These are phyloP conservation scores for Paratinospora sagittata DNA, from an alignment of 164 flowering plant species.

Conservation along the genomic window DNA sequence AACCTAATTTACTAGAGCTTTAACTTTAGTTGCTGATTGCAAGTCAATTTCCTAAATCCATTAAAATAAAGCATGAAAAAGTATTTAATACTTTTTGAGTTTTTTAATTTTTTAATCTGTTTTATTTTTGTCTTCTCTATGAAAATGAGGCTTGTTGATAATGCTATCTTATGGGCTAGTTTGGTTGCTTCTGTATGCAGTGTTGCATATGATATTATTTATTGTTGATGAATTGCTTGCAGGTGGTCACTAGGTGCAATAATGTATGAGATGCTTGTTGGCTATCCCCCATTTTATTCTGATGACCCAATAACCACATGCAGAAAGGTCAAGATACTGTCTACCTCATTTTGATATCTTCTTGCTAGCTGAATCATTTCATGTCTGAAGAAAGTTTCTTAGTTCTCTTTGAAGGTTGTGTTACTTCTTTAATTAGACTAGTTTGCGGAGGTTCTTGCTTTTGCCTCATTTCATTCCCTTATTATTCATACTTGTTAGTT, in stretches of 20 bases:
- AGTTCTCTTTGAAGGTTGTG: neutral
- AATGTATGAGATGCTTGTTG: constrained; percentile 67
- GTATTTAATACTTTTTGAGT: too few species aligned
- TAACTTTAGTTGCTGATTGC: too few species aligned
- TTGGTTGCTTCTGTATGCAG: neutral
- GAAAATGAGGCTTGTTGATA: too few species aligned
- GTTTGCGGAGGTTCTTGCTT: neutral
- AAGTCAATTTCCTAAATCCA: too few species aligned
- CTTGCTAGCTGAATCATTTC: neutral
- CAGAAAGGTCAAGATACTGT: constrained; percentile 32
- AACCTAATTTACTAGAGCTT: too few species aligned
- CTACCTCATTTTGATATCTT: neutral
- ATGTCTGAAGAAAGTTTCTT: neutral
- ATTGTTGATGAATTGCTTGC: constrained; percentile 13
- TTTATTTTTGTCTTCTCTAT: too few species aligned
- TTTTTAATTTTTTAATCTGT: too few species aligned
- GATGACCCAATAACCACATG: constrained; percentile 64
- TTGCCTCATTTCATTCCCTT: neutral
- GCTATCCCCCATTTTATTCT: constrained; percentile 61
- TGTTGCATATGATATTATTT: neutral
- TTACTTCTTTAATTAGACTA: neutral
- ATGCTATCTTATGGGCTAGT: neutral
- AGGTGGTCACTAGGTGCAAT: constrained; percentile 76
- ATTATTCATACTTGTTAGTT: neutral
- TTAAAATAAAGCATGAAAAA: too few species aligned